Percentiles rank a stretch among this genome's conserved stretches.
phyloP scores from a whole-genome alignment of 192 early-diverging fungal genomes.

The Podila minutissima region DNA sequence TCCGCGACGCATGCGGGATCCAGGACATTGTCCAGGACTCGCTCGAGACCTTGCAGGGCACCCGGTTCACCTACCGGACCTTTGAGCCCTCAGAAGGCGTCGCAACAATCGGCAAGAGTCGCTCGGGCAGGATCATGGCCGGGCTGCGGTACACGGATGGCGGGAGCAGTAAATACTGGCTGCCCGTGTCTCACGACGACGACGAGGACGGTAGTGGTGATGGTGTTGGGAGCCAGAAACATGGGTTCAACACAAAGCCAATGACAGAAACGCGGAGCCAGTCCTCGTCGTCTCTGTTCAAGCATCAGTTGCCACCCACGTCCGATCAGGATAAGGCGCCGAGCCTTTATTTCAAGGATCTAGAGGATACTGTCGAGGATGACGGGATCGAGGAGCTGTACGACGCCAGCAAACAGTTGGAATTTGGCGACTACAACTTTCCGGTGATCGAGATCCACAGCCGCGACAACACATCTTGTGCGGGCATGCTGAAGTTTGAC shows the following conservation, averaged over 20 bases:
- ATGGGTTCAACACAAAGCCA: too few species aligned
- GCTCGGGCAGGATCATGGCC: slow-evolving; percentile 67
- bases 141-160: slow-evolving; percentile 63
- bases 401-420: slow-evolving; percentile 45
- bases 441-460: slow-evolving; percentile 54
- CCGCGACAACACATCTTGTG: neutral
- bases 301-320: neutral
- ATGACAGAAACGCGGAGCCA: too few species aligned
- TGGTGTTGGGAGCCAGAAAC: too few species aligned
- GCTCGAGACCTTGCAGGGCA: slow-evolving; percentile 78
- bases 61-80: slow-evolving; percentile 79
- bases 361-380: slow-evolving; percentile 18
- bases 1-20: slow-evolving; percentile 83
- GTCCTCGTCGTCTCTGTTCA: too few species aligned
- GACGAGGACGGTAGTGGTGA: too few species aligned
- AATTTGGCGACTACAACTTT: slow-evolving; percentile 67
- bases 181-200: slow-evolving; percentile 30
- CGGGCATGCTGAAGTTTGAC: neutral
- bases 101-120: slow-evolving; percentile 62
- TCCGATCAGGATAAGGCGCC: slow-evolving; percentile 9
- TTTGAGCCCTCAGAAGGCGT: slow-evolving; percentile 81
- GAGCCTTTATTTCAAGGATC: slow-evolving; percentile 13
- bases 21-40: slow-evolving; percentile 88
- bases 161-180: slow-evolving; percentile 63
- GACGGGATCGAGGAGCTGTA: slow-evolving; percentile 50